Percentiles rank a stretch among this genome's conserved stretches.
Conservation (phyloP, 2,329 filamentous ascomycete genomes). For the Colletotrichum orchidophilum region DNA sequence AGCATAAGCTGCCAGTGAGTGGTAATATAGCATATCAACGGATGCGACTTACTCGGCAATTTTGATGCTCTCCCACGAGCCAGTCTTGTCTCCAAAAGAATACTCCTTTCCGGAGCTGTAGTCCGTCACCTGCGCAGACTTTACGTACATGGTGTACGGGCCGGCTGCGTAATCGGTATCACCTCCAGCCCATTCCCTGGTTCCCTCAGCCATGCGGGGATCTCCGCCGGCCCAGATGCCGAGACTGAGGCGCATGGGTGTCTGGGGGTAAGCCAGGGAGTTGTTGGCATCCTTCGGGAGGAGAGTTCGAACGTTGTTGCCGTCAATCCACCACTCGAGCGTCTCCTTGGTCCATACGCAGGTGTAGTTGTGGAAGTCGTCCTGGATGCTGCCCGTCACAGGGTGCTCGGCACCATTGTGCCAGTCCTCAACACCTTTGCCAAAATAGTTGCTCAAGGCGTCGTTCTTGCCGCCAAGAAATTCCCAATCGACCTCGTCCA, state of each 20-base stretch:
- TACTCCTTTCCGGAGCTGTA: conserved; percentile 73
- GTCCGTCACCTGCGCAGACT: conserved; percentile 65
- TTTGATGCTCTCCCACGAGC: conserved; percentile 72
- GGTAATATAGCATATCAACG: background rate
- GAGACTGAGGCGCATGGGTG: conserved; percentile 75
- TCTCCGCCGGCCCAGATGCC: conserved; percentile 75
- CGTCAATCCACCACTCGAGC: conserved; percentile 77
- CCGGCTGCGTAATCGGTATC: conserved; percentile 70
- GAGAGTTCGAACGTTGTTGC: conserved; percentile 70
- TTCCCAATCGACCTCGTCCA: conserved; percentile 92
- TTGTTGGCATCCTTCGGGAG: conserved; percentile 68
- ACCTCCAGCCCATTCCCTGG: conserved; percentile 76
- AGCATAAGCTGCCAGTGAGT: conserved; percentile 23
- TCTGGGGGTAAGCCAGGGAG: conserved; percentile 76
- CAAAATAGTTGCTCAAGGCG: conserved; percentile 81
- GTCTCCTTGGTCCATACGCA: conserved; percentile 74
- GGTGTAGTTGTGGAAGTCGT: conserved; percentile 80
- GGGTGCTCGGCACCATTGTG: conserved; percentile 70
- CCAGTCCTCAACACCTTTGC: conserved; percentile 74
- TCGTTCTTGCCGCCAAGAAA: conserved; percentile 75
- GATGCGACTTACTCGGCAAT: conserved; percentile 39
- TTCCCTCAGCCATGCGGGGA: conserved; percentile 61
- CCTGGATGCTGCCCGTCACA: conserved; percentile 62
- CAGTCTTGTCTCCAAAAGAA: conserved; percentile 68
- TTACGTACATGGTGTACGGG: conserved; percentile 80